These are phyloP conservation scores for Filosporella fistucella DNA, from an alignment of 495 filamentous ascomycete genomes.

Conservation along the genomic window DNA sequence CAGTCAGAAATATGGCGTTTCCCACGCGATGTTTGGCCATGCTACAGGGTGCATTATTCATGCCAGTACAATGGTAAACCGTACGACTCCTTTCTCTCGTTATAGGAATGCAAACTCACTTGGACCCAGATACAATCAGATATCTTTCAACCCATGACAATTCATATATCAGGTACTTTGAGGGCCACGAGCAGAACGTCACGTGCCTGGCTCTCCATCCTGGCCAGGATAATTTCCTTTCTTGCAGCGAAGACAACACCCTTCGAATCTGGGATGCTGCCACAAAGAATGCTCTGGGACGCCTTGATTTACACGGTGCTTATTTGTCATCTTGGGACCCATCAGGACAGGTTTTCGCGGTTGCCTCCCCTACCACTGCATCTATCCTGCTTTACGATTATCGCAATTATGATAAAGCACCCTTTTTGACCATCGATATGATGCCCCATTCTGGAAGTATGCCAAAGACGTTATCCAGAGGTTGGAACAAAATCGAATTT, in stretches of 20 bases:
- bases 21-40: slow-evolving; percentile 91
- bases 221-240: slow-evolving; percentile 83
- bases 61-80: slow-evolving; percentile 90
- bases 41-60: slow-evolving; percentile 85
- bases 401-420: slow-evolving; percentile 84
- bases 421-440: slow-evolving; percentile 83
- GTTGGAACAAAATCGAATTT: slow-evolving; percentile 87
- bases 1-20: slow-evolving; percentile 91
- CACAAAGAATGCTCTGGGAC: slow-evolving; percentile 69
- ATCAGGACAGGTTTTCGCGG: slow-evolving; percentile 83
- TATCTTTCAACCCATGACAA: slow-evolving; percentile 94
- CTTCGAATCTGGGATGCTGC: slow-evolving; percentile 80
- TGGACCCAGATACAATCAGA: slow-evolving; percentile 68
- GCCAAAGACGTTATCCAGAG: slow-evolving; percentile 35
- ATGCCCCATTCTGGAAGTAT: slow-evolving; percentile 37
- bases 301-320: slow-evolving; percentile 69
- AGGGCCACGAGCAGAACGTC: slow-evolving; percentile 77
- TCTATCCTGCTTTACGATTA: slow-evolving; percentile 87
- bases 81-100: slow-evolving; percentile 30
- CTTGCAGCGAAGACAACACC: slow-evolving; percentile 82
- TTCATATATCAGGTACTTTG: slow-evolving; percentile 90
- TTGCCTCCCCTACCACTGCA: slow-evolving; percentile 74
- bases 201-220: slow-evolving; percentile 73
- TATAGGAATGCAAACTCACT: slow-evolving; percentile 17
- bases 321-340: slow-evolving; percentile 85